Evolutionary conservation across 139 green algal genomes (phyloP), one percentile per base, ranked within the genome.

Genomic region (Chlorella sp.): DNA sequence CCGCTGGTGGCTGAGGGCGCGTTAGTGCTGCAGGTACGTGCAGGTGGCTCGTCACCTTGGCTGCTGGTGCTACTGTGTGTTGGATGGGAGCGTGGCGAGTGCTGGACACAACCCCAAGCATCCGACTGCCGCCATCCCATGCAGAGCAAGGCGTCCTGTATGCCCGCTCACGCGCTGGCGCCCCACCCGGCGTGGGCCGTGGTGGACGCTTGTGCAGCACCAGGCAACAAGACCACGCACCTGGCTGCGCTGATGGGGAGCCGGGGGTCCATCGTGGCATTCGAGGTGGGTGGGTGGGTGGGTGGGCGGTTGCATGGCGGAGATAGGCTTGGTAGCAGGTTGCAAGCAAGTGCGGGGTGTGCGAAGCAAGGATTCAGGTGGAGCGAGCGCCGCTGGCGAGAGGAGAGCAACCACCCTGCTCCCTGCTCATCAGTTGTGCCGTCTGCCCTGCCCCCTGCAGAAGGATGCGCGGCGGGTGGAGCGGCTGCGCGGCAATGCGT

Each of bases 211-310:
- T 99, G 97, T 86, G 95, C 97, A 0, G 97, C 97, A 9, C 97
- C 97, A 1, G 97, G 97, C 69, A 99, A 99, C 92, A 99, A 99
- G 86, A 99, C 97, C 1, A 99, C 96, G 0, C 97, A 99, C 81
- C 68, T 99, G 40, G 96, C 87, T 79, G 90, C 93, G 8, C 67
- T 93, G 36, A 80, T 95, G 82, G 65, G 41, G n/a, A 72, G 79
- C 38, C 38, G 2, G 41, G 93, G 96, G 48, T 87, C 70, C 32
- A 90, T 99, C 1, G 74, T 94, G 32, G 97, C 97, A 0, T 98
- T 96, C 76, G 97, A 99, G 77, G 77, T 83, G 77, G 22, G 48
- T 1, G 24, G 17, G 73, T 40, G 70, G 46, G 46, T 7, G 46
- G 46, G 8, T 17, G 46, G 46, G 7, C 8, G 7, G 46, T 7